Evolutionary conservation across 352 stramenopile species (phyloP), one percentile per base, ranked within the genome.

Genomic region (Saprolegnia diclina): DNA sequence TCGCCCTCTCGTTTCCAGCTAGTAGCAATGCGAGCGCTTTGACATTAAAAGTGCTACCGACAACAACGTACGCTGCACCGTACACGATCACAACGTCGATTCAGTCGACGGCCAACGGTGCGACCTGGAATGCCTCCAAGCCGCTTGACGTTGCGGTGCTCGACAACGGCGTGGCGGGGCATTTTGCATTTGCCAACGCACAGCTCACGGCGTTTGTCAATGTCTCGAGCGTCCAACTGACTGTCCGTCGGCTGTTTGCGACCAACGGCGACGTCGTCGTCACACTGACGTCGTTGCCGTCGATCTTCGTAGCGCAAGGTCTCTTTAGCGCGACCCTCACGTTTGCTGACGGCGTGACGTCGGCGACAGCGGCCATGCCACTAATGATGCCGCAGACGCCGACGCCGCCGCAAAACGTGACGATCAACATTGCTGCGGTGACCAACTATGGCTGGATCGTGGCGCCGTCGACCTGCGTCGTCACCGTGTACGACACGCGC

Each of bases 81-180:
- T 67, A 56, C 13, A 56, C 26, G 18, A 26, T 67, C n/a, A 56
- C 61, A 56, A 16, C 16, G 10, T n/a, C 37, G 24, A 56, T 67
- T 9, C 10, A 5, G 4, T 21, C 16, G 7, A 26, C 61, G 5
- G 11, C 61, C 14, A 54, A 37, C n/a, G 19, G 16, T 14, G 40
- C 37, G 5, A 21, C 45, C 13, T 24, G 9, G n/a, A 57, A 14
- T 5, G 14, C 24, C 6, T 26, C 19, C 1, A 24, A 9, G 18
- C 5, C 13, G 6, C 32, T 56, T 1, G 32, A 45, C 21, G 6
- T 67, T 4, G 21, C 61, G 11, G 42, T 67, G 13, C 21, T 67
- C 55, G 61, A 67, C 42, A 67, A 67, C 19, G 42, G 61, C 21
- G 24, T 67, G 5, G 44, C 29, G 14, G 61, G 42, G 2, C 37